These are phyloP conservation scores for Usnea hakonensis DNA, from an alignment of 495 filamentous ascomycete species.

Conservation along the genomic window DNA sequence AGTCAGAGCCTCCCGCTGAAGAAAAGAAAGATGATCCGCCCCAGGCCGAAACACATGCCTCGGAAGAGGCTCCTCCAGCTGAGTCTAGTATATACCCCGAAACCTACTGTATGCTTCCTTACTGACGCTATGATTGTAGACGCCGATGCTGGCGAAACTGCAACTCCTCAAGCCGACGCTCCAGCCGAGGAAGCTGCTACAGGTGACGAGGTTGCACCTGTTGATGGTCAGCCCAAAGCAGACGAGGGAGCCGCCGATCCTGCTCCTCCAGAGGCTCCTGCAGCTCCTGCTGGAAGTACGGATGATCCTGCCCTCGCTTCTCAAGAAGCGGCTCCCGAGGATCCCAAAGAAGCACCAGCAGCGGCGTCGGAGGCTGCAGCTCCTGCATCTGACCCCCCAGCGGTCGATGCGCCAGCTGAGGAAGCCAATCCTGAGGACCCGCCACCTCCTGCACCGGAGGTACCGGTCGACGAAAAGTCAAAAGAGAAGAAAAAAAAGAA, in stretches of 20 bases:
- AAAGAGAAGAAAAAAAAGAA: constrained; percentile 18
- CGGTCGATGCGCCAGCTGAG: constrained; percentile 4
- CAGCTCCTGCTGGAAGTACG: constrained; percentile 45
- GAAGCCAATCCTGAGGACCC: constrained; percentile 1
- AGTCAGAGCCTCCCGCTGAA: constrained; percentile 1
- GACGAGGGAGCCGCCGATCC: constrained; percentile 31
- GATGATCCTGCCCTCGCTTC: background rate
- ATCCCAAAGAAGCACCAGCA: constrained; percentile 3
- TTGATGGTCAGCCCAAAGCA: background rate
- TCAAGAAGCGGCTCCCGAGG: constrained; percentile 9
- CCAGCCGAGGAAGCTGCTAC: constrained; percentile 8
- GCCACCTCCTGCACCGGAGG: constrained; percentile 11
- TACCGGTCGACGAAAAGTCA: constrained; percentile 4
- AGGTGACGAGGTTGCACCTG: constrained; percentile 22
- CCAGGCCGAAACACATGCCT: background rate
- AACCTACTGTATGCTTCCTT: background rate
- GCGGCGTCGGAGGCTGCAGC: constrained; percentile 6
- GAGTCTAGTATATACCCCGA: constrained; percentile 1
- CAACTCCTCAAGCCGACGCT: background rate
- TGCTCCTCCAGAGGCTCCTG: constrained; percentile 45
- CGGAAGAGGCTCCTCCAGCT: background rate
- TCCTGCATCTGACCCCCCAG: background rate
- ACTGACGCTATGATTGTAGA: background rate
- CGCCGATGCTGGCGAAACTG: background rate
- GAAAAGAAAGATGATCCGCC: background rate